phyloP scores from a whole-genome alignment of 371 early-diverging fungal genomes.

The Rhizopus stolonifer region DNA sequence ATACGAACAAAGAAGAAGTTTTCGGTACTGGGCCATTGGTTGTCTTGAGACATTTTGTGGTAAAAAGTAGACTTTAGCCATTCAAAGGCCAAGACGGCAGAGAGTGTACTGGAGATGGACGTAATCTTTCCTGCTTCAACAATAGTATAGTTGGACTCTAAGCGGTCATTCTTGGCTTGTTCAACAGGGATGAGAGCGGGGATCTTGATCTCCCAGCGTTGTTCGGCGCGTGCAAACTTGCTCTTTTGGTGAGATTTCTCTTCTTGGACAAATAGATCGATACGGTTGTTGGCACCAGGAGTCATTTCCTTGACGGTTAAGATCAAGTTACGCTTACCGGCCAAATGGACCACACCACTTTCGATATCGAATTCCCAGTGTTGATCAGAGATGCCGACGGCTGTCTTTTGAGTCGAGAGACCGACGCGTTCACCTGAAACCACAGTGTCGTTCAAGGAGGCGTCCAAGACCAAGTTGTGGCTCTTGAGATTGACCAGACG shows the following conservation, averaged over 20 bases:
- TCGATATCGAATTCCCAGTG: conserved; percentile 35
- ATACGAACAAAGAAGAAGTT: conserved; percentile 46
- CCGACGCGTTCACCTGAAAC: conserved; percentile 35
- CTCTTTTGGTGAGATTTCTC: conserved; percentile 29
- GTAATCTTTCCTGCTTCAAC: conserved; percentile 37
- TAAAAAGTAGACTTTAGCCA: conserved; percentile 36
- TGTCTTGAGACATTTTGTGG: conserved; percentile 27
- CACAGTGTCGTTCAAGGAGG: conserved; percentile 21
- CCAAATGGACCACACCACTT: conserved; percentile 30
- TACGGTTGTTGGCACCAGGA: conserved; percentile 14
- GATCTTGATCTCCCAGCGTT: conserved; percentile 42
- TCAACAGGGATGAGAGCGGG: conserved; percentile 38
- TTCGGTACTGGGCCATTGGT: conserved; percentile 32
- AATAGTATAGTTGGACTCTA: conserved; percentile 31
- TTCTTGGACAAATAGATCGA: conserved; percentile 41
- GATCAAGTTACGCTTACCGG: conserved; percentile 30
- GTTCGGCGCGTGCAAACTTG: conserved; percentile 34
- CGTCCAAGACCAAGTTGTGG: conserved; percentile 35
- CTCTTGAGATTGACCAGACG: conserved; percentile 49
- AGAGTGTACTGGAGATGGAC: conserved; percentile 21
- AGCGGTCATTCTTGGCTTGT: conserved; percentile 5
- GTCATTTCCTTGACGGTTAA: conserved; percentile 40
- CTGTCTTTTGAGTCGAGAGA: conserved; percentile 22
- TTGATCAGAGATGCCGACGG: conserved; percentile 26
- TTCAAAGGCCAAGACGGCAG: conserved; percentile 30